Evolutionary conservation across 495 filamentous ascomycete species (phyloP).

Genomic region (Aspergillus steynii): DNA sequence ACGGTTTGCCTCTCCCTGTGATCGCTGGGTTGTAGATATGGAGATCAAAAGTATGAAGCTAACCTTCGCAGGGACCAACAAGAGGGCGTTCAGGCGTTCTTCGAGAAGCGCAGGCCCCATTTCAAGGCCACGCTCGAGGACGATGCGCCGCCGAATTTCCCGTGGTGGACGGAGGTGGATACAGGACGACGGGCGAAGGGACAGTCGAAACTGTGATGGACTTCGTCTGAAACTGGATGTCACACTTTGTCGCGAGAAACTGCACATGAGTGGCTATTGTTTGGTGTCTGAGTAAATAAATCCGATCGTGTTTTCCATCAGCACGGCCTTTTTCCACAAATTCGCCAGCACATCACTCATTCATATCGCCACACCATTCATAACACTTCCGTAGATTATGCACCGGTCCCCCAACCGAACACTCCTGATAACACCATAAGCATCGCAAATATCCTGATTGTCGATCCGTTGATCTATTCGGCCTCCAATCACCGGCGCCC

Average conservation of each 20-base stretch:
- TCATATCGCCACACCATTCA: too few relatives aligned
- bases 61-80: conserved; percentile 34
- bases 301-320: too few relatives aligned
- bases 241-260: too few relatives aligned
- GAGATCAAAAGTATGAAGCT: conserved; percentile 19
- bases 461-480: neutral
- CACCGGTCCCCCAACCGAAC: neutral
- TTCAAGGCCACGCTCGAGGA: conserved; percentile 48
- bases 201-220: conserved; percentile 9
- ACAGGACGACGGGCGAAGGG: conserved; percentile 1
- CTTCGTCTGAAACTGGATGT: neutral
- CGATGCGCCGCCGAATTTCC: conserved; percentile 26
- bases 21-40: too few relatives aligned
- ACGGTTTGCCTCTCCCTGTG: conserved; percentile 17
- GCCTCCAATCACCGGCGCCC: neutral
- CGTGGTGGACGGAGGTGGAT: conserved; percentile 35
- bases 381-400: too few relatives aligned
- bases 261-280: too few relatives aligned
- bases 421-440: neutral
- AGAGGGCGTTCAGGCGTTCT: conserved; percentile 48
- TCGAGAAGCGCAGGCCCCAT: conserved; percentile 51
- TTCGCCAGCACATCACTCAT: too few relatives aligned
- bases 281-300: too few relatives aligned
- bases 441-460: neutral
- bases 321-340: too few relatives aligned